These are phyloP conservation scores for Cardamine occulta DNA, from an alignment of 345 rosid genomes.

Conservation along the genomic window DNA sequence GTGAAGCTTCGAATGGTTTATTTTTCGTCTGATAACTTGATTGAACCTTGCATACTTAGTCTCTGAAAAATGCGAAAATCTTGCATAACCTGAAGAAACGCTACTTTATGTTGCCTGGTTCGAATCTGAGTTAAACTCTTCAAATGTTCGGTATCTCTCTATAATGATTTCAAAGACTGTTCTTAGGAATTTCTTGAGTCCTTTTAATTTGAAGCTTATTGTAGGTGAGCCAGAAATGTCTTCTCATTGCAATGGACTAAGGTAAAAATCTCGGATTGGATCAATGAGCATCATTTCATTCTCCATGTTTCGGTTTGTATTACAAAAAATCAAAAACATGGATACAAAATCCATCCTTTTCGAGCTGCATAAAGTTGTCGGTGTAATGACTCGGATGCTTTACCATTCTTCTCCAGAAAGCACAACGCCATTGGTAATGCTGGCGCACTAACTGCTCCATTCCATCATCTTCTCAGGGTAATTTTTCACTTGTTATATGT, in stretches of 20 bases:
- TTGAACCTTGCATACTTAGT: not conserved
- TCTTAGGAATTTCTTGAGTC: not conserved
- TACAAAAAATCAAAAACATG: not conserved
- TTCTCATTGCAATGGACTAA: constrained; percentile 28
- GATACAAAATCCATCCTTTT: not conserved
- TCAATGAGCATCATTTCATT: not conserved
- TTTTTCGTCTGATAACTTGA: not conserved
- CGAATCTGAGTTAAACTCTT: not conserved
- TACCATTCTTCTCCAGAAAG: constrained; percentile 31
- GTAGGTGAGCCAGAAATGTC: constrained; percentile 33
- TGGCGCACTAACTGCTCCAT: not conserved
- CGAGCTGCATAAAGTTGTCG: not conserved
- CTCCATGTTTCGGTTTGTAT: not conserved
- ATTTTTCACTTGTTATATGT: constrained; percentile 21
- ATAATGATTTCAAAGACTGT: constrained; percentile 2
- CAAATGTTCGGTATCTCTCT: not conserved
- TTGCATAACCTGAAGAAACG: not conserved
- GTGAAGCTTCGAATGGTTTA: not conserved
- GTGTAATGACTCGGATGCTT: constrained; percentile 32
- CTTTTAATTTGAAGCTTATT: constrained; percentile 19
- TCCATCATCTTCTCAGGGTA: constrained; percentile 38
- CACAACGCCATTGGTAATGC: constrained; percentile 16
- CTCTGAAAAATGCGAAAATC: not conserved
- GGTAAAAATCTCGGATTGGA: constrained; percentile 17
- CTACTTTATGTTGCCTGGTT: not conserved